Evolutionary conservation across 2,329 filamentous ascomycete genomes (phyloP), one percentile per base, ranked within the genome.

Genomic region (Aspergillus sp.): DNA sequence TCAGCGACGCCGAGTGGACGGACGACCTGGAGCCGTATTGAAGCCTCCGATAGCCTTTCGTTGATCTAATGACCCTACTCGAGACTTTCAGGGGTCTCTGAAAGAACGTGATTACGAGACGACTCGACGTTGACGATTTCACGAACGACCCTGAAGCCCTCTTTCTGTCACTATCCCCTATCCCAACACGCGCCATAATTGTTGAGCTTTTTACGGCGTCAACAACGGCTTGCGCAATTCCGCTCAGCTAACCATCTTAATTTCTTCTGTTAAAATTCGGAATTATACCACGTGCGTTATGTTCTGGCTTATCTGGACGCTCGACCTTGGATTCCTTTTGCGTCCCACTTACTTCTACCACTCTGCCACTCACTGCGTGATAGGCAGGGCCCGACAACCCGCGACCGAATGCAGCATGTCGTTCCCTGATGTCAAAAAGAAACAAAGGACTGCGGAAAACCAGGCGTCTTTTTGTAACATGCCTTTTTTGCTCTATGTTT

Each of bases 1-100:
- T 81, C 23, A 83, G 82, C 58, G 83, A 84, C 57, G 79, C 74
- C 39, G 81, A 79, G 54, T 85, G 83, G 83, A 83, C 82, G 5
- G 81, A 84, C 64, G 82, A 84, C 30, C 69, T 77, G 61, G 78
- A 80, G 64, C 67, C 75, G 23, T 80, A 79, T 61, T 80, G 67
- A 69, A 61, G 57, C 21, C 39, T 56, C 51, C 17, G 11, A 41
- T 38, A 44, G 17, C 50, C 39, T 56, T 54, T 17, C 32, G 25
- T 42, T 38, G 32, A 25, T 39, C 30, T 56, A 23, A 42, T 50
- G 21, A 38, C 53, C 44, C 57, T 62, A 49, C 47, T 54, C 55
- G 54, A 51, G 48, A 54, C 30, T 42, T 59, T 60, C 57, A 64
- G 19, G 62, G 61, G 58, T 65, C 60, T 67, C 57, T 56, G 57